Base-by-base conservation (phyloP, 192 early-diverging fungal species). In the Entophlyctis luteolus region DNA sequence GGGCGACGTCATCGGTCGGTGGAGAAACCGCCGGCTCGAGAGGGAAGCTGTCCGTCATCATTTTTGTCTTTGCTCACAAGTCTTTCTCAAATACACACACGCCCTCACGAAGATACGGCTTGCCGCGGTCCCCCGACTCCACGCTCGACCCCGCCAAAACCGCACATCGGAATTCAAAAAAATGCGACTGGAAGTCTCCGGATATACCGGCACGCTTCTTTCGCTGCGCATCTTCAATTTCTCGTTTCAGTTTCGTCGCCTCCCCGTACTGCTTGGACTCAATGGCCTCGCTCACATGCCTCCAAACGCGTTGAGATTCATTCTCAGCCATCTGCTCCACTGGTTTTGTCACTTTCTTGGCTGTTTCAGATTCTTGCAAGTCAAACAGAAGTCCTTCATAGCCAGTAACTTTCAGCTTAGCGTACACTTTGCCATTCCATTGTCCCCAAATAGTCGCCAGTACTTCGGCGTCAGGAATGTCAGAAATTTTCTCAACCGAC, bases 211-310 rank as follows among this genome's bases (percentile, higher is more conserved):
- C 79, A 0, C 84, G 79, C 45, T 75, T 62, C 45, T 70, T 62
- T 25, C 89, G 74, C 74, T 89, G 87, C 27, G 33, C 29, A 52
- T 91, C 89, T 73, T 91, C 89, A 70, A 91, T 83, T 2, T 46
- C 68, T 22, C 84, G 74, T 67, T 91, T 91, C 42, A 75, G 73
- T 73, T 79, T 78, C 16, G 89, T 89, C 6, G 89, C 89, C 1
- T 77, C 73, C 6, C 67, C 60, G 59, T 62, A 88, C 36, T 85
- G 81, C 59, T 84, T 81, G 28, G 72, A 71, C 2, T 80, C 62
- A 68, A 91, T 80, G 27, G 81, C 80, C 35, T 71, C 38, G 5
- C 86, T 84, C 31, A 91, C 89, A 18, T 67, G 52, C 36, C 73
- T 59, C 89, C 89, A 91, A 22, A 90, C 55, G 4, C 75, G 74